These are phyloP conservation scores for Malus hybrid DNA, from an alignment of 331 rosid species.

Conservation along the genomic window DNA sequence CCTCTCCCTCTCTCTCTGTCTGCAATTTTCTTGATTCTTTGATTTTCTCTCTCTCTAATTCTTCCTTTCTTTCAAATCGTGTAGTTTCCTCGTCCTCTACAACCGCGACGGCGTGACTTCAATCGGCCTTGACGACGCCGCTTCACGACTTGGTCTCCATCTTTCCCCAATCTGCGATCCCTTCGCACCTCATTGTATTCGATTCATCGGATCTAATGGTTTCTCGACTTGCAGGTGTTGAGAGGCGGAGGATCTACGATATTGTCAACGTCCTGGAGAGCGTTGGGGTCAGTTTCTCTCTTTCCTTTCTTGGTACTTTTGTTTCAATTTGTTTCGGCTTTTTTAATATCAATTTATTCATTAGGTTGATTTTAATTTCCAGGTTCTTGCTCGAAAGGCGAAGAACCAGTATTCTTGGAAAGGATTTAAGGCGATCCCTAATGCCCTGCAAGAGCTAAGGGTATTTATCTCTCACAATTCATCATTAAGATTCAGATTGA, in stretches of 20 bases:
- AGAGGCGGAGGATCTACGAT: too few relatives aligned
- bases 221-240: too few relatives aligned
- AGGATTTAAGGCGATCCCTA: conserved; percentile 66
- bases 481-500: background rate
- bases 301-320: background rate
- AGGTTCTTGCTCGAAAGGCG: conserved; percentile 74
- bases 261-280: conserved; percentile 66
- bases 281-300: conserved; percentile 41
- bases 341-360: background rate
- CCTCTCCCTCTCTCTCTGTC: too few relatives aligned
- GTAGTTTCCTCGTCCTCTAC: conserved; percentile 71
- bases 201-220: too few relatives aligned
- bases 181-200: background rate
- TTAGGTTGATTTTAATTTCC: background rate
- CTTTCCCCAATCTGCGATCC: background rate
- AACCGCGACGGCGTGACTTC: conserved; percentile 53
- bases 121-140: conserved; percentile 87
- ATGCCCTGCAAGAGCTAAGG: conserved; percentile 54
- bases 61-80: background rate
- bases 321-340: background rate
- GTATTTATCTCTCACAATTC: conserved; percentile 12
- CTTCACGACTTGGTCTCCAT: conserved; percentile 50
- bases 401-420: conserved; percentile 90
- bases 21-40: background rate
- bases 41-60: background rate